Percentiles rank a stretch among this genome's conserved stretches.
These are phyloP conservation scores for Lactarius hengduanensis DNA, from an alignment of 768 basidiomycete species.

Conservation along the genomic window DNA sequence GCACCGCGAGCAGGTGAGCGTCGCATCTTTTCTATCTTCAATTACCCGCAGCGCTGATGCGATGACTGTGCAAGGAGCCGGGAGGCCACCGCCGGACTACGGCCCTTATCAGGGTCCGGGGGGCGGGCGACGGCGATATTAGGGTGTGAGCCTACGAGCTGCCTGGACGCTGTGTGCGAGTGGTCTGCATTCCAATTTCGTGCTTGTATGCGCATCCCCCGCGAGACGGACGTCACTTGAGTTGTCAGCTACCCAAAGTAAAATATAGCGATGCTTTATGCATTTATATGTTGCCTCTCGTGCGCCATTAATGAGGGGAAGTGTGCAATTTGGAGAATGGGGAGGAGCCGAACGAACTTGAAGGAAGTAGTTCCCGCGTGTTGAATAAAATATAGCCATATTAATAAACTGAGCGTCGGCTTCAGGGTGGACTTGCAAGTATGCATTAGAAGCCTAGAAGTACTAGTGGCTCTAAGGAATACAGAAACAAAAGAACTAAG, in stretches of 20 bases:
- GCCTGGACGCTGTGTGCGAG: background rate
- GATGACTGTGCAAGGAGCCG: constrained; percentile 40
- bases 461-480: constrained; percentile 20
- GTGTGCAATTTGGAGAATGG: background rate
- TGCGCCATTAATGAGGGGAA: background rate
- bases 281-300: background rate
- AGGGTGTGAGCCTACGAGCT: background rate
- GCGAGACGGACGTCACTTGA: constrained; percentile 6
- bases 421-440: constrained; percentile 8
- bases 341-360: background rate
- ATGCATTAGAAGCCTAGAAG: constrained; percentile 20
- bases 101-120: constrained; percentile 82
- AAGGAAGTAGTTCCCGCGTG: background rate
- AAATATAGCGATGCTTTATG: constrained; percentile 16
- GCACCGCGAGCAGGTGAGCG: constrained; percentile 46
- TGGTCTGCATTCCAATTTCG: constrained; percentile 2
- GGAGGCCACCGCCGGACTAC: constrained; percentile 82
- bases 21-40: background rate
- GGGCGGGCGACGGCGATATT: constrained; percentile 27
- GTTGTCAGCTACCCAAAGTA: constrained; percentile 14
- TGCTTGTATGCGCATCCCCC: background rate
- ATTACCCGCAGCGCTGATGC: constrained; percentile 4
- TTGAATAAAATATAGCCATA: background rate
- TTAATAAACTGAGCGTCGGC: background rate
- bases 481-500: constrained; percentile 12